Base-by-base conservation (phyloP, 257 asterid genomes). In the Agastache rugosa region DNA sequence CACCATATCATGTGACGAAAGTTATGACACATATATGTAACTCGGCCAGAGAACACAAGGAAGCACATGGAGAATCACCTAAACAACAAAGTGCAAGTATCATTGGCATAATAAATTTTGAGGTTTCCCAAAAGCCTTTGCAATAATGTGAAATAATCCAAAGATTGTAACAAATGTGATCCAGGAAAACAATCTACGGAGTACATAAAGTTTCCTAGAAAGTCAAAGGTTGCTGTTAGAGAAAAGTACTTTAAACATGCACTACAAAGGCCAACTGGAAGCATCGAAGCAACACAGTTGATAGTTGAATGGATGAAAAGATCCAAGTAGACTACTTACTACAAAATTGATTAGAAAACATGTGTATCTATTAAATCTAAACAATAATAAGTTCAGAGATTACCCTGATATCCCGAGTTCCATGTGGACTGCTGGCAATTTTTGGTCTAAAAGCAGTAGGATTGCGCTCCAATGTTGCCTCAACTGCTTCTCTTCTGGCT, bases 391-490 rank as follows among this genome's bases (percentile, higher is more conserved):
- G 62, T 35, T 76, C 55, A 31, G 62, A 63, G 29, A 74, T 75
- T 89, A 93, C 98, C 96, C 85, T 83, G 63, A 37, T 83, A 79
- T 87, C 98, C 67, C 91, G 92, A 83, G 85, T 81, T 78, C 95
- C 97, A 69, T 85, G 97, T 41, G 97, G 97, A 81, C 98, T 93
- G 85, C 85, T 87, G 51, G 93, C 97, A 74, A 93, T 90, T 86
- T 93, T 93, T 65, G 97, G 98, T 81, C 97, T 85, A 80, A 93
- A 93, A 64, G 98, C 98, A 81, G 87, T 82, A 53, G 98, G 97
- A 84, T 93, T 93, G 72, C 98, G 96, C 83, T 88, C 97, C 77
- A 93, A 80, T 15, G 94, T 93, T 80, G 91, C 91, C 77, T 89
- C 97, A 54, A 93, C 96, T 27, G 98, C 97, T 81, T 93, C 97